A percentile compares a stretch with the other conserved stretches of the same genome.
Evolutionary conservation across 1,284 basidiomycete genomes (phyloP).

Genomic region (Apiotrichum brassicae): DNA sequence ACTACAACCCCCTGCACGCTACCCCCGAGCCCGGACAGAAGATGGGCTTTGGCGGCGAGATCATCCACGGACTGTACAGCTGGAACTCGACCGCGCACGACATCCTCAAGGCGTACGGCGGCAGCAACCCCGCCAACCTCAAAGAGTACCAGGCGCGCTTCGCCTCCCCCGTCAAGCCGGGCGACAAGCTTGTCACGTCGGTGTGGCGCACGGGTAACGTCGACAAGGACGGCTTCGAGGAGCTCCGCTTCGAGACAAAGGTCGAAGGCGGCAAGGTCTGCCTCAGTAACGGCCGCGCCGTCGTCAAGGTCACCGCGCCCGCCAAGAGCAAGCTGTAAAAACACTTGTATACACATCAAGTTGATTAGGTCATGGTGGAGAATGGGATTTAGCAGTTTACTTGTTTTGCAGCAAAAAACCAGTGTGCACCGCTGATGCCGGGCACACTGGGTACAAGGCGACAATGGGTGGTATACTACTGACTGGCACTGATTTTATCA

Average conservation of each 20-base stretch:
- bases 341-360: too few species aligned
- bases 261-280: constrained; percentile 13
- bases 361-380: too few species aligned
- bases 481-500: too few species aligned
- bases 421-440: too few species aligned
- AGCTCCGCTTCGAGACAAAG: constrained; percentile 16
- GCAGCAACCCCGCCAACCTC: constrained; percentile 14
- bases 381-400: too few species aligned
- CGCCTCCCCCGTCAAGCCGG: constrained; percentile 15
- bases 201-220: constrained; percentile 13
- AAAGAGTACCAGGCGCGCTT: constrained; percentile 19
- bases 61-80: constrained; percentile 20
- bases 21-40: constrained; percentile 15
- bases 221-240: constrained; percentile 19
- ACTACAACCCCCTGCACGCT: constrained; percentile 21
- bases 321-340: constrained; percentile 17
- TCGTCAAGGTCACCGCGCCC: constrained; percentile 8
- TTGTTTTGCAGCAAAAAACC: too few species aligned
- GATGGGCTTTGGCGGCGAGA: constrained; percentile 21
- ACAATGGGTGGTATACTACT: too few species aligned
- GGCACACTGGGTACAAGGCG: too few species aligned
- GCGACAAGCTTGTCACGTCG: constrained; percentile 16
- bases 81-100: constrained; percentile 20
- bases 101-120: constrained; percentile 13
- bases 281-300: constrained; percentile 15